phyloP scores from a whole-genome alignment of 2,329 filamentous ascomycete species.

The Scopulariopsis brevicaulis region DNA sequence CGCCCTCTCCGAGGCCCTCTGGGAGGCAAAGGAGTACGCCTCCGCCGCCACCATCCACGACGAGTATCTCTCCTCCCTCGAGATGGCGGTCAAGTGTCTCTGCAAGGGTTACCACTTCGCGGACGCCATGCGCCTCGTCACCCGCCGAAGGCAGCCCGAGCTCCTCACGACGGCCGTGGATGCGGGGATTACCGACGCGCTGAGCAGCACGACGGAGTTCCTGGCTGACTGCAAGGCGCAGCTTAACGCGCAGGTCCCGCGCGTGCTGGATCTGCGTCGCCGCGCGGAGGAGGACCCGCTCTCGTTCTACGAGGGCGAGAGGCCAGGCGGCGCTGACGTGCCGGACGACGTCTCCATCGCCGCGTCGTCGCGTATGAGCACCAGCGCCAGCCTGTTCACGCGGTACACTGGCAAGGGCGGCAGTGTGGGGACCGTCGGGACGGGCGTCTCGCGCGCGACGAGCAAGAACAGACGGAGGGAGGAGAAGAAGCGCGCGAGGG shows the following conservation, averaged over 20 bases:
- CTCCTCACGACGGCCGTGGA: constrained; percentile 65
- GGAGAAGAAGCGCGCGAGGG: constrained; percentile 87
- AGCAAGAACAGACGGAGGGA: constrained; percentile 81
- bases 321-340: constrained; percentile 52
- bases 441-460: constrained; percentile 65
- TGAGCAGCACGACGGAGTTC: constrained; percentile 76
- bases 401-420: constrained; percentile 67
- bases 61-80: constrained; percentile 67
- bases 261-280: constrained; percentile 68
- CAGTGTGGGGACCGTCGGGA: constrained; percentile 57
- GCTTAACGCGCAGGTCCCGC: constrained; percentile 72
- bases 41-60: constrained; percentile 69
- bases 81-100: constrained; percentile 60
- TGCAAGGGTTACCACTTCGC: constrained; percentile 83
- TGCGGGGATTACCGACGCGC: constrained; percentile 65
- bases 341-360: constrained; percentile 91
- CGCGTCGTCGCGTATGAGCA: constrained; percentile 67
- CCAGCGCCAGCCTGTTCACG: constrained; percentile 82
- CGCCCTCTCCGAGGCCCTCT: constrained; percentile 64
- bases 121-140: constrained; percentile 73
- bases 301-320: constrained; percentile 76
- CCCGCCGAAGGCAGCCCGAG: constrained; percentile 44
- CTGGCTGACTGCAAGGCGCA: constrained; percentile 88
- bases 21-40: constrained; percentile 74
- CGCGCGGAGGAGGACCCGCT: constrained; percentile 79